phyloP scores from a whole-genome alignment of 768 basidiomycete species.

The Plicaturopsis crispa region DNA sequence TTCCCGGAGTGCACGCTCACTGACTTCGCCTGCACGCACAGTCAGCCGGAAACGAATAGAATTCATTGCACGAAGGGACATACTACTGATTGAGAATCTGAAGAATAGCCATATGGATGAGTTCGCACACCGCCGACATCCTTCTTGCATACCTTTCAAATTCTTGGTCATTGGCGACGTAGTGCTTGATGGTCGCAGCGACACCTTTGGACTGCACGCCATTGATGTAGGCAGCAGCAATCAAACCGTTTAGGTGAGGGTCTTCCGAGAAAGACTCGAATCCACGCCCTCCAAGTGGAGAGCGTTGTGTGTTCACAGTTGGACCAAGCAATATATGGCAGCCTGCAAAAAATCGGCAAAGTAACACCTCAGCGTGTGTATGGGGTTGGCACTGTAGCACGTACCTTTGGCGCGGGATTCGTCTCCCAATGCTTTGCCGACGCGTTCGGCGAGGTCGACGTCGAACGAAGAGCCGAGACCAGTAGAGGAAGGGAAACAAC shows the following conservation, averaged over 20 bases:
- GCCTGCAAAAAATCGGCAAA: constrained; percentile 19
- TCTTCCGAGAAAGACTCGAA: constrained; percentile 66
- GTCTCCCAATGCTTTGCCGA: constrained; percentile 46
- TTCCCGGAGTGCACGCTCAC: constrained; percentile 55
- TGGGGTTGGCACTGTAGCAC: background rate
- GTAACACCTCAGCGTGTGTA: constrained; percentile 3
- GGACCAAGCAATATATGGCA: constrained; percentile 49
- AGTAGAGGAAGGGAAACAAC: constrained; percentile 51
- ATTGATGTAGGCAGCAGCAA: constrained; percentile 55
- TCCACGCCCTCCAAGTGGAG: constrained; percentile 43
- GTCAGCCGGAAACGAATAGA: background rate
- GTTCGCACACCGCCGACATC: too few relatives aligned
- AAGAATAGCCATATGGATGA: background rate
- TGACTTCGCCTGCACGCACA: constrained; percentile 30
- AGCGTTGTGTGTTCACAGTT: constrained; percentile 60
- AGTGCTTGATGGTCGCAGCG: constrained; percentile 59
- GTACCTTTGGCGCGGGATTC: constrained; percentile 43
- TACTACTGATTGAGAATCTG: constrained; percentile 40
- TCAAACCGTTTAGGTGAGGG: constrained; percentile 44
- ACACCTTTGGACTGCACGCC: constrained; percentile 54
- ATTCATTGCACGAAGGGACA: constrained; percentile 8
- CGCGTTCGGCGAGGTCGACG: constrained; percentile 32
- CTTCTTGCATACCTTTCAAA: constrained; percentile 32
- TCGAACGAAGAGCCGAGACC: constrained; percentile 53
- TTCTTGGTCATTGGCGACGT: constrained; percentile 57